Evolutionary conservation across 805 yeast species (phyloP), one percentile per base, ranked within the genome.

Genomic region (Metschnikowia dekortorum): DNA sequence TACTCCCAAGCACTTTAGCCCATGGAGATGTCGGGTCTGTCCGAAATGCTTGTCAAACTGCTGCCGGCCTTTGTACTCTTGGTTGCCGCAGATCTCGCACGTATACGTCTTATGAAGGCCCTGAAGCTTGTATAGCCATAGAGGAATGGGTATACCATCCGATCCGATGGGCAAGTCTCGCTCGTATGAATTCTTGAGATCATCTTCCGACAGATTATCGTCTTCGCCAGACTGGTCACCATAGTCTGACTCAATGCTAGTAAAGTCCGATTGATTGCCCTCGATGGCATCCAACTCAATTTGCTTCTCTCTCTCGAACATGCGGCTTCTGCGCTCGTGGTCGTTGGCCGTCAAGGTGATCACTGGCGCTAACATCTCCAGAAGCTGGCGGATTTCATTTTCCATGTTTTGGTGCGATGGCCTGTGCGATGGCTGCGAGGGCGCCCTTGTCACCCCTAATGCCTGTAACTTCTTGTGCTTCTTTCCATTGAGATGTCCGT

Each of bases 131-230:
- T 82, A 91, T 30, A 94, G 72, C 99, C 99, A 94, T 48, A 76
- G 82, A 1, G 99, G 99, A 30, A 94, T 89, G 0, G 97, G 97
- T 38, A 77, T 79, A 0, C 97, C 97, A 66, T 91, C 97, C 16
- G 87, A 79, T 0, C 96, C 98, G 0, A 88, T 47, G 0, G 96
- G 96, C 49, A 88, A 65, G 49, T 84, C 80, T 49, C 80, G 70
- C 16, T 84, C 82, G 52, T 76, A 76, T 4, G 53, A 53, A 46
- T 61, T 65, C 31, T 63, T 61, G 16, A 61, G 55, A 8, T 61
- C 70, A 33, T 63, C 65, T 6, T 66, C 71, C 10, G 66, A 74
- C 11, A 39, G 53, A 26, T 26, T 28, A 9, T 28, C 33, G 4
- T 31, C 33, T 8, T 30, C 52, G 16, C 30, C 29, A 18, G 31